phyloP scores from a whole-genome alignment of 2,329 filamentous ascomycete genomes.

The Penicillium corylophilum region DNA sequence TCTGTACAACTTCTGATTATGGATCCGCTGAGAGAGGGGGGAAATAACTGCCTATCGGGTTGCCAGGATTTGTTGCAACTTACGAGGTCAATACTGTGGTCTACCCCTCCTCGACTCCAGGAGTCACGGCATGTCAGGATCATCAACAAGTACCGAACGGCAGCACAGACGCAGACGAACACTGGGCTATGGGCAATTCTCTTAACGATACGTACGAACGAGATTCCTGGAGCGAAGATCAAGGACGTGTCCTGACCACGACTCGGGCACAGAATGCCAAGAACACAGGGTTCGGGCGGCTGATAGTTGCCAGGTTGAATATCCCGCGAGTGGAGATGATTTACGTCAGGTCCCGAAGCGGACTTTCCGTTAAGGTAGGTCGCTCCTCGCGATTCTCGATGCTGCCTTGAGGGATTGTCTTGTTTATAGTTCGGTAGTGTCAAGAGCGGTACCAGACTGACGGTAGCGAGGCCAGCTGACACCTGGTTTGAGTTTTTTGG shows the following conservation, averaged over 20 bases:
- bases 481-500: slow-evolving; percentile 4
- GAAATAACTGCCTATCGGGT: background rate
- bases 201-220: background rate
- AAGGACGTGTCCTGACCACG: slow-evolving; percentile 3
- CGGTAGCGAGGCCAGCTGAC: background rate
- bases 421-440: background rate
- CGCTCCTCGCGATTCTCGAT: background rate
- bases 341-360: slow-evolving; percentile 17
- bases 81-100: background rate
- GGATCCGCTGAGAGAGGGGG: background rate
- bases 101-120: background rate
- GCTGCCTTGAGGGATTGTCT: background rate
- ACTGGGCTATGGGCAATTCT: slow-evolving; percentile 6
- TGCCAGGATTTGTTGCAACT: background rate
- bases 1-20: slow-evolving; percentile 1
- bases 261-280: slow-evolving; percentile 10
- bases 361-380: slow-evolving; percentile 9
- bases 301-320: slow-evolving; percentile 9
- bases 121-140: background rate
- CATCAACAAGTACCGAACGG: no score
- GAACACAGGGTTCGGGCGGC: slow-evolving; percentile 18
- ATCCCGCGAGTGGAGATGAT: slow-evolving; percentile 7
- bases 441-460: background rate
- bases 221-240: slow-evolving; percentile 10
- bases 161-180: slow-evolving; percentile 4